Evolutionary conservation across 1,284 basidiomycete species (phyloP).

Genomic region (Hortiboletus rubellus): DNA sequence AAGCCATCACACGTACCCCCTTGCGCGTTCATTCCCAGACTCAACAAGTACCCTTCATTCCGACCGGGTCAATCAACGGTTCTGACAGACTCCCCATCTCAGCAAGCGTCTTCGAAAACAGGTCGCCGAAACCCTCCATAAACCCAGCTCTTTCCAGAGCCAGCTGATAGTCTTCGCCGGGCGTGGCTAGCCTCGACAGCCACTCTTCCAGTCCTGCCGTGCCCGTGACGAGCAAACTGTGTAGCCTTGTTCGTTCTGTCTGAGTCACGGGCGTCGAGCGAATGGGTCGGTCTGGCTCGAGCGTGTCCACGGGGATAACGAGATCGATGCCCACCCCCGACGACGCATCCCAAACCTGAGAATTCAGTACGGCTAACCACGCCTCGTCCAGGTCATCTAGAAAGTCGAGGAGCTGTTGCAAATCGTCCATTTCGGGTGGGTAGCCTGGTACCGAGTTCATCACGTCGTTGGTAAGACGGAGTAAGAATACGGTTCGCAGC

Average conservation of each 20-base stretch:
- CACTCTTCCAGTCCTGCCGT: constrained; percentile 66
- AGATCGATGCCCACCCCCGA: constrained; percentile 49
- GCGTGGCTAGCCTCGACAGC: constrained; percentile 43
- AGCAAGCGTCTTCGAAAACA: constrained; percentile 58
- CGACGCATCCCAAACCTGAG: constrained; percentile 62
- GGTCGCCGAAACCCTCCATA: constrained; percentile 58
- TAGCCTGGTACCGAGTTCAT: constrained; percentile 62
- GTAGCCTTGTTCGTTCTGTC: constrained; percentile 65
- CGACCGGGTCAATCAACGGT: constrained; percentile 23
- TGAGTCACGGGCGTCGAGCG: constrained; percentile 53
- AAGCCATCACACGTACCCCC: not conserved
- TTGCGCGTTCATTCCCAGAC: not conserved
- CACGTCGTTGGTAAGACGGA: constrained; percentile 68
- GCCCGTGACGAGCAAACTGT: constrained; percentile 62
- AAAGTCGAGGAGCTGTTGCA: constrained; percentile 59
- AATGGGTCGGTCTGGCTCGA: constrained; percentile 21
- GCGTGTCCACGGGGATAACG: constrained; percentile 38
- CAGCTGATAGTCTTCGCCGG: constrained; percentile 40
- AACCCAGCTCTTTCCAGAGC: constrained; percentile 51
- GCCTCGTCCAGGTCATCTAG: constrained; percentile 69
- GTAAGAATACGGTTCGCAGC: constrained; percentile 61
- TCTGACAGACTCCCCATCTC: constrained; percentile 50
- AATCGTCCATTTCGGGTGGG: constrained; percentile 39
- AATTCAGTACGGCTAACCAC: constrained; percentile 63
- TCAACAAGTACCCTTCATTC: constrained; percentile 29